Base-by-base conservation (phyloP, 257 asterid genomes). In the Lavandula angustifolia region DNA sequence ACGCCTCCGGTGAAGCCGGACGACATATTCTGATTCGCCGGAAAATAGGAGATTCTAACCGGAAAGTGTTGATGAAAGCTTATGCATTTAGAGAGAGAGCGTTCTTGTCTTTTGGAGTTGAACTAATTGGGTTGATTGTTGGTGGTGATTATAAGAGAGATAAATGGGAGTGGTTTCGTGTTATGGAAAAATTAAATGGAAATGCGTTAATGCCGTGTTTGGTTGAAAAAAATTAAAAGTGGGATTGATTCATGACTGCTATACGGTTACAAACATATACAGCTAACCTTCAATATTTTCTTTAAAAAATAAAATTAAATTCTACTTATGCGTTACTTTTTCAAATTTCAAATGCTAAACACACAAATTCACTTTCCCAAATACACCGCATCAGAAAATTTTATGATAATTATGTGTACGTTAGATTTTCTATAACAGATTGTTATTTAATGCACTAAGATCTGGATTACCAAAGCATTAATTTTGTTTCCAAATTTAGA, bases 1-100 rank as follows among this genome's bases (percentile, higher is more conserved):
- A 73, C 59, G 66, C 86, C 88, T 47, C 86, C 85, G 79, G 92
- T 61, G 73, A 78, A 78, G 4, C 85, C 85, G 64, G 95, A 84
- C 14, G 91, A 74, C 86, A 87, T 86, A 44, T 42, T 40, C 7
- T 44, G 46, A 40, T 12, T 40, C 12, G 1, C 10, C 49, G 22
- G 58, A 42, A 61, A 64, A 49, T 29, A 6, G 29, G 34, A 44
- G 47, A 7, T 0, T 48, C 49, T n/a, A 44, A 47, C 35, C n/a
- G 52, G 50, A 65, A 68, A 61, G 76, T 58, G 66, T 33, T 73
- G 35, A 38, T 52, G 67, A n/a, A 46, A 76, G 74, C 49, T 41
- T 67, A 71, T 47, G 82, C 78, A 75, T 81, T 54, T 29, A 38
- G 57, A 52, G 60, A 17, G 43, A 35, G 41, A 64, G 9, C 6